Conservation (phyloP, 257 asterid species). For the Handroanthus guayacan region DNA sequence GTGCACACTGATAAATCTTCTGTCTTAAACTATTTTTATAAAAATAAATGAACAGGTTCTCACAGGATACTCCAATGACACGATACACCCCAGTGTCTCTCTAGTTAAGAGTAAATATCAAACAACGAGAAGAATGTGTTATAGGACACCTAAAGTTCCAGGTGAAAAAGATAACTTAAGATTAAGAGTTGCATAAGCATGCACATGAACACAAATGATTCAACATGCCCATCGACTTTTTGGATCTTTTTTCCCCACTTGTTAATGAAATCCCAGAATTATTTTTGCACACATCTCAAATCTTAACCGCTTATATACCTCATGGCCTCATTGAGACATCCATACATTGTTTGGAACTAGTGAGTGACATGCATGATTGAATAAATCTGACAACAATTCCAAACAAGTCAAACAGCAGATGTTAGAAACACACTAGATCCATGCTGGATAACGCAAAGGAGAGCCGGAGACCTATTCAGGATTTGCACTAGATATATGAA, state of each 20-base stretch:
- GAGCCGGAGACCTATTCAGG: background rate
- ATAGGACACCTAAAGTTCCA: background rate
- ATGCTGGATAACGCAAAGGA: background rate
- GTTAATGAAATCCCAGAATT: background rate
- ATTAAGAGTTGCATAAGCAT: background rate
- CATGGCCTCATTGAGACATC: background rate
- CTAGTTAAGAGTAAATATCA: background rate
- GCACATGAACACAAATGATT: background rate
- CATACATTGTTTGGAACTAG: background rate
- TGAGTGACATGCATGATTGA: background rate
- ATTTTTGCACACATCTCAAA: background rate
- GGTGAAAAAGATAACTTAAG: background rate
- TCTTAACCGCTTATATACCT: background rate
- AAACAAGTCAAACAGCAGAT: constrained; percentile 14
- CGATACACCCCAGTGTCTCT: background rate
- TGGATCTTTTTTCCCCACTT: background rate
- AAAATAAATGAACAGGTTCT: background rate
- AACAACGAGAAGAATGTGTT: background rate
- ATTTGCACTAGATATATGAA: background rate
- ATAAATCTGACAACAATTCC: background rate
- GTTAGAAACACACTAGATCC: background rate
- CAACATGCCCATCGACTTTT: background rate
- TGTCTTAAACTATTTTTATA: background rate
- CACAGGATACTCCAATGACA: background rate
- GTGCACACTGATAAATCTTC: background rate